Evolutionary conservation across 352 stramenopile genomes (phyloP).

Genomic region (Phytophthora pluvialis): DNA sequence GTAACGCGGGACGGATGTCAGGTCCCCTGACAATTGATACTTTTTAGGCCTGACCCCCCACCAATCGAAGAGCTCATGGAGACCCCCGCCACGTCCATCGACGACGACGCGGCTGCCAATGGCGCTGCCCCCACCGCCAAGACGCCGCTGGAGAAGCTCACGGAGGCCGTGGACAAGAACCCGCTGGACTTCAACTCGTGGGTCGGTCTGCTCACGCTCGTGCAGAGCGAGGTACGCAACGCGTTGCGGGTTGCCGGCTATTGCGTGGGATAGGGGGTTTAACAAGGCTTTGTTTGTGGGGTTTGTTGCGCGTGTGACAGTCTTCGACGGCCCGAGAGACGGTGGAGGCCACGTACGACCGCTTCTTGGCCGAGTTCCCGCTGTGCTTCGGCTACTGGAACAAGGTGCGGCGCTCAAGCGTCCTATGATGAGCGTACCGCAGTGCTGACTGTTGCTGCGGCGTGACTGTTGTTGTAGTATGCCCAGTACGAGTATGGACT

Average conservation of each 20-base stretch:
- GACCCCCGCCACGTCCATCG: conserved; percentile 10
- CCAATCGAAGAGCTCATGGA: conserved; percentile 38
- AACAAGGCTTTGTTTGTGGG: background rate
- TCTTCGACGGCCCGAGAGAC: conserved; percentile 49
- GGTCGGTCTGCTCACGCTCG: conserved; percentile 72
- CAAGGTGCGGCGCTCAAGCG: conserved; percentile 50
- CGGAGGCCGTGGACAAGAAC: conserved; percentile 62
- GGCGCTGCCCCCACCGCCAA: conserved; percentile 16
- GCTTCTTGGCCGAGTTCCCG: conserved; percentile 76
- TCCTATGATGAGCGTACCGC: too few relatives aligned
- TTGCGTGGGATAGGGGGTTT: background rate
- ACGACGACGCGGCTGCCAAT: conserved; percentile 10
- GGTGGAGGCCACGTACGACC: conserved; percentile 73
- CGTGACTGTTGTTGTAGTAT: conserved; percentile 45
- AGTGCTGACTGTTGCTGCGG: background rate
- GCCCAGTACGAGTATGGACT: conserved; percentile 70
- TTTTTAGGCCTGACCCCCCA: conserved; percentile 25
- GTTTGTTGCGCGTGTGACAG: conserved; percentile 20
- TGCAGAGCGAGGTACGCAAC: conserved; percentile 64
- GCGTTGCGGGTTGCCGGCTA: background rate
- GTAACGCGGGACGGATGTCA: conserved; percentile 27
- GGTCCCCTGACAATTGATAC: background rate
- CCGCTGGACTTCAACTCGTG: conserved; percentile 85
- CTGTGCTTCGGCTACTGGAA: conserved; percentile 90
- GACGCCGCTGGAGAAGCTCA: conserved; percentile 58